Base-by-base conservation (phyloP, 2,329 filamentous ascomycete species). In the Diaporthe batatas region DNA sequence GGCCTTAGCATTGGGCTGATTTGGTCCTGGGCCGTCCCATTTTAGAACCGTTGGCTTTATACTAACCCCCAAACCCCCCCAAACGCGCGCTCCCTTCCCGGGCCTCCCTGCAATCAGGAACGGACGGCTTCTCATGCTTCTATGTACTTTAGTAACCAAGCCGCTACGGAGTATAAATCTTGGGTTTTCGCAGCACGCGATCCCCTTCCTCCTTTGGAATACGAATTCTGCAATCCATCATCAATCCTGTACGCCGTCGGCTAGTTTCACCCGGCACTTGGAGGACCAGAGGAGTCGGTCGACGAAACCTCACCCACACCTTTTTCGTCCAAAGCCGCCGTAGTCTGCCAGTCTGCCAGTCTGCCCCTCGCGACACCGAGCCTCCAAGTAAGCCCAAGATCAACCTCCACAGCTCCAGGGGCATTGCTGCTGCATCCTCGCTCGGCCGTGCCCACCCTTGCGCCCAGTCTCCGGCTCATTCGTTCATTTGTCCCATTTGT, bases 151-250 rank as follows among this genome's bases (percentile, higher is more conserved):
- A 21, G 8, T 16, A 18, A 16, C 57, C 62, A 47, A 11, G 18
- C 25, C 29, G 51, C 68, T 54, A 70, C 59, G 68, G 23, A 54
- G 68, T 70, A 70, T 70, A 51, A 51, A 58, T 51, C 32, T 39
- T 67, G 21, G 62, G 59, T n/a, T n/a, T n/a, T n/a, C 8, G 49
- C 44, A 54, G 11, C 44, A 59, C 68, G 54, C 68, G 54, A 59
- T 58, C 55, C 16, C 51, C 10, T 59, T 47, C 42, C 54, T 32
- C 23, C 32, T 29, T 25, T 18, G 18, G 51, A 8, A 14, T 36
- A 44, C 51, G 36, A 47, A 34, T 34, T 23, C 14, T 51, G 23
- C 7, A 42, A 39, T 39, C 29, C 2, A 29, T 11, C 7, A 8
- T 36, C 34, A 6, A 14, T 36, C 44, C 6, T 42, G 23, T 44